Evolutionary conservation across 192 early-diverging fungal genomes (phyloP).

Genomic region (Irineochytrium annulatum): DNA sequence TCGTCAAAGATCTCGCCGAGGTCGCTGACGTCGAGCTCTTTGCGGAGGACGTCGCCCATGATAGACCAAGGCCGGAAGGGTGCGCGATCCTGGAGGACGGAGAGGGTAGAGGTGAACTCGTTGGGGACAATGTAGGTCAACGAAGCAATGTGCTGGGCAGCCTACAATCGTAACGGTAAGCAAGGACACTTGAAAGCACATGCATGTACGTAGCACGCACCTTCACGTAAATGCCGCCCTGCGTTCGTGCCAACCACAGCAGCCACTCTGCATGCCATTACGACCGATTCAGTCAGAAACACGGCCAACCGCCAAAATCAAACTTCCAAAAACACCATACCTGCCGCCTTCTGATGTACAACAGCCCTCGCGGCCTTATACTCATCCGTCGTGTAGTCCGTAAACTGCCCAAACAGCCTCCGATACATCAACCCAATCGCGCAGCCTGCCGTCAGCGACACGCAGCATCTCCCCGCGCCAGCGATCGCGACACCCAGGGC

Average conservation of each 20-base stretch:
- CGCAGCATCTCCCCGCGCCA: not conserved
- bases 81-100: constrained; percentile 62
- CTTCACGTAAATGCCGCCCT: constrained; percentile 16
- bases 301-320: not conserved
- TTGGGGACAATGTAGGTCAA: not conserved
- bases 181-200: not conserved
- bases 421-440: not conserved
- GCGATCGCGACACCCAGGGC: constrained; percentile 2
- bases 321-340: no score
- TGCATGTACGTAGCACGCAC: no score
- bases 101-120: constrained; percentile 48
- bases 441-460: not conserved
- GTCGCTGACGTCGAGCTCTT: constrained; percentile 45
- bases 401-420: not conserved
- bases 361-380: not conserved
- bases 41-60: constrained; percentile 55
- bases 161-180: constrained; percentile 1
- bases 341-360: no score
- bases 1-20: constrained; percentile 43
- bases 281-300: not conserved
- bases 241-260: not conserved
- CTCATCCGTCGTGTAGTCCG: not conserved
- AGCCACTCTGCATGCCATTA: not conserved
- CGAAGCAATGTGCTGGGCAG: constrained; percentile 24
- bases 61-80: constrained; percentile 54